Conservation (phyloP, 441 rosid genomes). For the Monsonia emarginata region DNA sequence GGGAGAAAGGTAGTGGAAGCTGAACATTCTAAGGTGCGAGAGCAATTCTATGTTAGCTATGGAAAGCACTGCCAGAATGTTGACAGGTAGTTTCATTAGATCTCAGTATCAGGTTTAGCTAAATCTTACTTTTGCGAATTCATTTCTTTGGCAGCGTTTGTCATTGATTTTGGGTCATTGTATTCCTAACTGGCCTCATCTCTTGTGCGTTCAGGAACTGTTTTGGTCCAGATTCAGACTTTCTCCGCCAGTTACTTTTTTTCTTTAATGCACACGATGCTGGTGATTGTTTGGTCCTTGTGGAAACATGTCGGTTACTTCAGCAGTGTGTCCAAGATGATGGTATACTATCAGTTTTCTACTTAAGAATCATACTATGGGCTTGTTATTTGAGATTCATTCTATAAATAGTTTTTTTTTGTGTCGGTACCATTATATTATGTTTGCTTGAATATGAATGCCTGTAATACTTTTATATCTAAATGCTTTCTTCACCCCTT, state of each 20-base stretch:
- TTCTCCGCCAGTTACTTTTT: constrained; percentile 64
- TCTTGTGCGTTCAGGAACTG: constrained; percentile 48
- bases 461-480: background rate
- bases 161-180: background rate
- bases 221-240: constrained; percentile 79
- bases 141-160: background rate
- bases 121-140: background rate
- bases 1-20: constrained; percentile 64
- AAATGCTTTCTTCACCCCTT: background rate
- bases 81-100: constrained; percentile 41
- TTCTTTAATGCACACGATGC: constrained; percentile 54
- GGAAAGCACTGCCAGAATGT: constrained; percentile 59
- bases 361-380: constrained; percentile 7
- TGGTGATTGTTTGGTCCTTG: constrained; percentile 50
- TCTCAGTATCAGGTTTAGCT: background rate
- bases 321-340: constrained; percentile 38
- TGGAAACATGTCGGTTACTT: constrained; percentile 59
- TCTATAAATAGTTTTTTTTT: background rate
- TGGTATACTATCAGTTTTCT: constrained; percentile 33
- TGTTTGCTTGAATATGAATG: background rate
- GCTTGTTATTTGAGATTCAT: constrained; percentile 2
- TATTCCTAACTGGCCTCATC: constrained; percentile 10
- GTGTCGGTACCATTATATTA: background rate
- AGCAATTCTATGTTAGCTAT: constrained; percentile 50
- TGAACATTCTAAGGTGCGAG: constrained; percentile 51